These are phyloP conservation scores for Linum usitatissimum DNA, from an alignment of 345 rosid species.

Conservation along the genomic window DNA sequence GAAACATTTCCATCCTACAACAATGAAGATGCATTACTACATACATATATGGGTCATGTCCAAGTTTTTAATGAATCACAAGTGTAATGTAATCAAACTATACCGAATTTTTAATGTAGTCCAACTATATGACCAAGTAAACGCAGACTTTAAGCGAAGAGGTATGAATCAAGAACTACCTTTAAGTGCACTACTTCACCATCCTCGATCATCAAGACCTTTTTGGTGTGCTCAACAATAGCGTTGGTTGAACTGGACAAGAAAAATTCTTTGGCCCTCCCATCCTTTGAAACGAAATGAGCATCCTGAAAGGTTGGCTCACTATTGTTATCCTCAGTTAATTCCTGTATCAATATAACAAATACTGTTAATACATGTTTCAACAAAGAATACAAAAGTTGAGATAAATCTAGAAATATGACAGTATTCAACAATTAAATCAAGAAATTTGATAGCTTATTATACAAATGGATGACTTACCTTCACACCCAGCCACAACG, in stretches of 20 bases:
- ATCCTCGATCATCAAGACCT: slow-evolving; percentile 81
- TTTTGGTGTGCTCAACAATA: slow-evolving; percentile 85
- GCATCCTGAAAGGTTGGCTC: slow-evolving; percentile 55
- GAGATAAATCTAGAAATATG: background rate
- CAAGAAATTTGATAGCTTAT: background rate
- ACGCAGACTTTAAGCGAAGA: background rate
- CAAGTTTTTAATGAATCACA: background rate
- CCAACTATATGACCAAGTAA: too few relatives aligned
- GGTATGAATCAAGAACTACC: slow-evolving; percentile 27
- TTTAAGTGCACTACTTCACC: slow-evolving; percentile 80
- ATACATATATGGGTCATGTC: background rate
- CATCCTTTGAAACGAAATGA: slow-evolving; percentile 48
- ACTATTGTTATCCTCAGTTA: slow-evolving; percentile 30
- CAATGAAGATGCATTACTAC: slow-evolving; percentile 4
- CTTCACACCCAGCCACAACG: slow-evolving; percentile 83
- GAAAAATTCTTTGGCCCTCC: slow-evolving; percentile 66
- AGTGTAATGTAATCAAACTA: background rate
- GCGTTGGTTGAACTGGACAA: slow-evolving; percentile 85
- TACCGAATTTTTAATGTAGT: too few relatives aligned
- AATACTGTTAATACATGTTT: background rate
- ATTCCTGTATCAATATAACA: slow-evolving; percentile 35
- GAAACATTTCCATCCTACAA: slow-evolving; percentile 82
- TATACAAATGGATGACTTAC: slow-evolving; percentile 33
- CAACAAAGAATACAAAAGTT: background rate
- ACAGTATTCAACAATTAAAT: background rate